Conservation (phyloP, 208 protist species). For the Trypanosoma theileri region DNA sequence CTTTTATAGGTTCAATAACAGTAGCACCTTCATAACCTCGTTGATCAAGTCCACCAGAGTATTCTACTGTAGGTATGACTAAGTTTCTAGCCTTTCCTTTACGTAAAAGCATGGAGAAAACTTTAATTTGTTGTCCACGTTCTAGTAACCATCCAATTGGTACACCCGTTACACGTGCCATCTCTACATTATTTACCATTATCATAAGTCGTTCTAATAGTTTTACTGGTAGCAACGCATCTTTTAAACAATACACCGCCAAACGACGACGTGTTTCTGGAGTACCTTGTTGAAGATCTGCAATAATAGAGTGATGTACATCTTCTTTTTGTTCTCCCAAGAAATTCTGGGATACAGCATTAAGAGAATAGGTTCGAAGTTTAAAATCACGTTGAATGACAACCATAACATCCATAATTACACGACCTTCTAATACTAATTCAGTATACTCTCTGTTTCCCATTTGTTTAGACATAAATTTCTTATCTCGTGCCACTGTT, state of each 20-base stretch:
- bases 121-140: slow-evolving; percentile 99
- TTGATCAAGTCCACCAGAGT: slow-evolving; percentile 42
- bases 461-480: slow-evolving; percentile 97
- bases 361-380: slow-evolving; percentile 99
- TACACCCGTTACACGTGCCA: slow-evolving; percentile 99
- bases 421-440: slow-evolving; percentile 95
- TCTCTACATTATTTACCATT: slow-evolving; percentile 99
- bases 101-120: slow-evolving; percentile 92
- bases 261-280: slow-evolving; percentile 97
- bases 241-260: slow-evolving; percentile 99
- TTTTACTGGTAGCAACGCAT: slow-evolving; percentile 95
- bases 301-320: slow-evolving; percentile 99
- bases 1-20: slow-evolving; percentile 97
- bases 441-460: slow-evolving; percentile 98
- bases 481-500: slow-evolving; percentile 92
- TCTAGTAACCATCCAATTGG: slow-evolving; percentile 96
- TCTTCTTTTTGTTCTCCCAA: slow-evolving; percentile 99
- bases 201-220: slow-evolving; percentile 99
- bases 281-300: slow-evolving; percentile 94
- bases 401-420: slow-evolving; percentile 97
- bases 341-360: slow-evolving; percentile 98
- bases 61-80: slow-evolving; percentile 83
- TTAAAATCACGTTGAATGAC: slow-evolving; percentile 98
- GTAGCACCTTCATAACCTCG: slow-evolving; percentile 97
- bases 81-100: slow-evolving; percentile 79